Percentiles rank a stretch among this genome's conserved stretches.
phyloP scores from a whole-genome alignment of 768 basidiomycete genomes.

The Lactarius deliciosus region DNA sequence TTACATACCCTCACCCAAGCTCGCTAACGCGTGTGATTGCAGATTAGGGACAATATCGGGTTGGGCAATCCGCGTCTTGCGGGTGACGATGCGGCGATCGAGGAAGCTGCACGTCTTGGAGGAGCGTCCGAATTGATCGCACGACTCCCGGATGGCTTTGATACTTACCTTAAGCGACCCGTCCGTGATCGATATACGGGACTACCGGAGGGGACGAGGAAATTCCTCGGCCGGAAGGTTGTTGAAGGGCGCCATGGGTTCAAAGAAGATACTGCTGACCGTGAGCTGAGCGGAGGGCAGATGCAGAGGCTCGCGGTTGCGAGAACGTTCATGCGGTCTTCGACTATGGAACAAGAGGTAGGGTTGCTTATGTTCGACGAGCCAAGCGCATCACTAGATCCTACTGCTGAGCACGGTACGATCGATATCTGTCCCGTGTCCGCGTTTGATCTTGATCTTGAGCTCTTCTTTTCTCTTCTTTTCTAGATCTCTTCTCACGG shows the following conservation, averaged over 20 bases:
- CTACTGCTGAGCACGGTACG: constrained; percentile 69
- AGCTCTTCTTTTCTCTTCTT: neutral
- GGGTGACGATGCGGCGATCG: constrained; percentile 54
- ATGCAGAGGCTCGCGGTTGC: constrained; percentile 76
- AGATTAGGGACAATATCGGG: constrained; percentile 79
- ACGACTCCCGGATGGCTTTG: constrained; percentile 62
- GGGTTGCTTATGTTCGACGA: constrained; percentile 73
- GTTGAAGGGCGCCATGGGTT: neutral
- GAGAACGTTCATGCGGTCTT: constrained; percentile 70
- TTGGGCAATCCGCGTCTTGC: constrained; percentile 63
- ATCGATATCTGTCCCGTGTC: neutral
- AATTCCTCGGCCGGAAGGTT: constrained; percentile 61
- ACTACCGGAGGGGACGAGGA: constrained; percentile 62
- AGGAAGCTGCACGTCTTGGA: constrained; percentile 64
- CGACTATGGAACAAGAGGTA: constrained; percentile 45
- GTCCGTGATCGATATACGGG: constrained; percentile 66
- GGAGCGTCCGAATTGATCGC: constrained; percentile 67
- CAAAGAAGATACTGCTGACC: neutral
- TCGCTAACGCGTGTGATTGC: neutral
- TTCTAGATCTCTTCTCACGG: constrained; percentile 64
- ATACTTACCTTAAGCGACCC: constrained; percentile 68
- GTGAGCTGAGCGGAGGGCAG: constrained; percentile 62
- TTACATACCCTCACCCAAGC: neutral
- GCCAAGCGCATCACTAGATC: constrained; percentile 71
- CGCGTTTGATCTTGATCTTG: neutral